Conservation (phyloP, 768 basidiomycete genomes). For the Tephrocybe sp. region DNA sequence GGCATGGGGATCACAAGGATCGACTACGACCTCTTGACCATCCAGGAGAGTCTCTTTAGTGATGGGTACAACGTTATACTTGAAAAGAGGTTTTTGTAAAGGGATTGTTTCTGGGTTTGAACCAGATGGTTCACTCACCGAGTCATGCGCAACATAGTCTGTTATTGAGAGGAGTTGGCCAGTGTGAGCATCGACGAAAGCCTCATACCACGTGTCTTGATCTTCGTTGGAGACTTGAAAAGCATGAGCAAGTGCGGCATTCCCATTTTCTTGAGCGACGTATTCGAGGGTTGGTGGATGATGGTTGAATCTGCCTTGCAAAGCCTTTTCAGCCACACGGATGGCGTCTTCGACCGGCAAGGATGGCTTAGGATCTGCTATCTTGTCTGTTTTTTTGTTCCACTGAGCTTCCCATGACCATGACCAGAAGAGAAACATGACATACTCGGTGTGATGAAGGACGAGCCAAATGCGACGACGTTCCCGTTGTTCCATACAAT, state of each 20-base stretch:
- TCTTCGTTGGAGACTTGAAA: slow-evolving; percentile 28
- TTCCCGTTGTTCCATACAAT: slow-evolving; percentile 29
- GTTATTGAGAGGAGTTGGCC: slow-evolving; percentile 44
- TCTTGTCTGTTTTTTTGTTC: slow-evolving; percentile 15
- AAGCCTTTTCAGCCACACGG: slow-evolving; percentile 25
- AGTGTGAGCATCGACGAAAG: slow-evolving; percentile 50
- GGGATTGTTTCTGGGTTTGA: neutral
- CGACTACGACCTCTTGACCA: slow-evolving; percentile 42
- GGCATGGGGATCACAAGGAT: slow-evolving; percentile 47
- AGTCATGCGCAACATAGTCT: slow-evolving; percentile 47
- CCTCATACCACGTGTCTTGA: slow-evolving; percentile 48
- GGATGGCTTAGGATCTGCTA: slow-evolving; percentile 30
- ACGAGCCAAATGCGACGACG: slow-evolving; percentile 30
- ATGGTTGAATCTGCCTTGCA: slow-evolving; percentile 36
- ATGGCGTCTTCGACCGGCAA: slow-evolving; percentile 31
- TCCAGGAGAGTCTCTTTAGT: slow-evolving; percentile 45
- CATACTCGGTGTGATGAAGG: slow-evolving; percentile 27
- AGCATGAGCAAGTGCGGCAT: slow-evolving; percentile 34
- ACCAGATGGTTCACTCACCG: too few species aligned
- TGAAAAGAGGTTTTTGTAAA: neutral
- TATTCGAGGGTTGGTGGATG: slow-evolving; percentile 36
- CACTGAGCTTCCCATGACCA: too few species aligned
- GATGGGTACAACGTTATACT: slow-evolving; percentile 47
- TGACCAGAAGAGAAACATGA: slow-evolving; percentile 22
- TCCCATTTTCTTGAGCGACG: slow-evolving; percentile 32